Base-by-base conservation (phyloP, 2,329 filamentous ascomycete species). In the Diplocarpon mali region DNA sequence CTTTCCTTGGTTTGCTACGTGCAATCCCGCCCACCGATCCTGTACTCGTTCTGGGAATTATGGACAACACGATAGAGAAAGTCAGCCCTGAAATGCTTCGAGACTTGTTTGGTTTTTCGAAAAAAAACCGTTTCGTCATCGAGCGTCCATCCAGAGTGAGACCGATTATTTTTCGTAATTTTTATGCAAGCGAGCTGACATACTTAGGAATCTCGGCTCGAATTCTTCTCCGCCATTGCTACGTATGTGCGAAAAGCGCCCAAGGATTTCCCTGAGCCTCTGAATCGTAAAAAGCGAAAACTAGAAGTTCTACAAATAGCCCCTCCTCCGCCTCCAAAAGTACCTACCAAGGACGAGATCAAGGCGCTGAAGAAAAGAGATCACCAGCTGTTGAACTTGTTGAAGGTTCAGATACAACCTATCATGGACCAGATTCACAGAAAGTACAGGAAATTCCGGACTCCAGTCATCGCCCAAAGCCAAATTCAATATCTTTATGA, bases 401-500 rank as follows among this genome's bases (percentile, higher is more conserved):
- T 98, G 53, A 98, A 96, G 68, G 80, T 94, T 32, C 72, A 83
- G 42, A 78, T 98, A 44, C 89, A 95, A 63, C 87, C 86, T 2
- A 86, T 96, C 54, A 95, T 98, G 88, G 90, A 98, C 55, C 87
- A 95, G 65, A 86, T 98, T 60, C 92, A 94, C 63, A 72, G 74
- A 50, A 88, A 84, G 61, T 94, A 95, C 67, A 85, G 83, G 61
- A 87, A 87, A 54, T 96, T 96, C 66, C 76, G 88, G 49, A 78
- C 80, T 44, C 82, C 86, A 1, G 77, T 86, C 35, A 82, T 98
- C 49, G 78, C 85, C 2, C 80, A 85, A 41, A 64, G 66, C 10
- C 75, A 80, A 52, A 87, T 93, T 47, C 72, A 79, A 15, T 95
- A 96, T 61, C 70, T 96, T 1, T 85, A 86, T 57, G 80, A 87